Base-by-base conservation (phyloP, 2,329 filamentous ascomycete genomes). In the Trichoderma asperellum region DNA sequence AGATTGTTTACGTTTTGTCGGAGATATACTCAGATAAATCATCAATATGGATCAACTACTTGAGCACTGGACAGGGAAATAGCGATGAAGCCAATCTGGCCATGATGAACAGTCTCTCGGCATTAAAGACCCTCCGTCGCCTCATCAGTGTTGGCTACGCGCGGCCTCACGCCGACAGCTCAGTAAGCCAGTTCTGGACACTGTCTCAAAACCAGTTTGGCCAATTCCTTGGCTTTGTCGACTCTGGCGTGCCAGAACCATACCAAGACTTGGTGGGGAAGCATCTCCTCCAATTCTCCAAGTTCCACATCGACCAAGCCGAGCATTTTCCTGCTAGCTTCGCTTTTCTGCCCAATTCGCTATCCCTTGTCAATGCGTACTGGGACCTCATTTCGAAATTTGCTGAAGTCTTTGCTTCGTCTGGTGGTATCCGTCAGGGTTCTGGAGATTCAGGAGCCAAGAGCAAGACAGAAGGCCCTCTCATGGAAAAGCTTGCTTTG, bases 251-350 rank as follows among this genome's bases (percentile, higher is more conserved):
- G 2, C 80, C 90, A 1, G 78, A 83, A 4, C 79, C 81, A 4
- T 85, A 89, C 29, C 86, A 87, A 70, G 86, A 86, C 43, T 77
- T 91, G 29, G 82, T 97, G n/a, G 92, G 92, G 73, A 96, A 94
- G 77, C 94, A 97, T 76, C 83, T 97, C 2, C 81, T 97, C 53
- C 94, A 98, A 76, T 90, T 98, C 61, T 90, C 94, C 4, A 99
- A 98, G 79, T 83, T 99, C 3, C 96, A 98, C 77, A 85, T 96
- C 49, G 90, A 93, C 68, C 95, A 98, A 90, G 89, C 93, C 1
- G 88, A 88, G 61, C 82, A 85, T 5, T 94, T 97, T 77, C 89
- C 94, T 1, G 90, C 92, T 4, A 92, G 93, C 67, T 98, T 97
- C 79, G 89, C 91, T 0, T 84, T 93, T 14, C 85, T 99, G 7